phyloP scores from a whole-genome alignment of 2,329 filamentous ascomycete genomes.

The Fusarium cyanostomum region DNA sequence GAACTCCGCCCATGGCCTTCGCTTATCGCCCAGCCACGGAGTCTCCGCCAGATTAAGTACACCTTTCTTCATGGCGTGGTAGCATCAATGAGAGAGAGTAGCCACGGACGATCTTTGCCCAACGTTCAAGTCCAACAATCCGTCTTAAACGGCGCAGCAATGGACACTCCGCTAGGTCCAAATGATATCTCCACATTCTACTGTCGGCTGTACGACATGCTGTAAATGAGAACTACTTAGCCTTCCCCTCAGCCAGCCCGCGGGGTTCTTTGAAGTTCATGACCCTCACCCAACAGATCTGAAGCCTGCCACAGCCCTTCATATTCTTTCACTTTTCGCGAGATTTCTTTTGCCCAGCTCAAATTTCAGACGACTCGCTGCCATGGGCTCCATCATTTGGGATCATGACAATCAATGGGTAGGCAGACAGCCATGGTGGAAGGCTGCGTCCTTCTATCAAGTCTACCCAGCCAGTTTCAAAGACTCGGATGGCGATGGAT shows the following conservation, averaged over 20 bases:
- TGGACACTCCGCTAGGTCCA: neutral
- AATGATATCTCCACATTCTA: conserved; percentile 11
- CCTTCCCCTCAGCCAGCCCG: conserved; percentile 4
- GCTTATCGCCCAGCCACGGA: neutral
- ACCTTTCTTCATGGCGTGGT: neutral
- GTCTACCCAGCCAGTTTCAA: conserved; percentile 69
- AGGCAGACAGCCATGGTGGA: conserved; percentile 56
- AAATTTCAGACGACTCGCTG: neutral
- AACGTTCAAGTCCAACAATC: neutral
- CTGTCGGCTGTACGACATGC: neutral
- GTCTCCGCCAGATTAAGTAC: conserved; percentile 4
- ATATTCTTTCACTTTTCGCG: too few relatives aligned
- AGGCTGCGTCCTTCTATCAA: conserved; percentile 58
- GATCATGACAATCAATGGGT: conserved; percentile 45
- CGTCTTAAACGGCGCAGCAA: conserved; percentile 5
- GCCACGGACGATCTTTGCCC: conserved; percentile 13
- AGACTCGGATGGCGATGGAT: conserved; percentile 67
- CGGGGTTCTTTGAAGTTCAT: too few relatives aligned
- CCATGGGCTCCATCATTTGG: conserved; percentile 49
- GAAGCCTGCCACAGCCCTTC: neutral
- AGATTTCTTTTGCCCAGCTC: neutral
- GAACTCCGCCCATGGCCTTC: neutral
- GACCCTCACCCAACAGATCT: neutral
- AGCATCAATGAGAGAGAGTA: neutral
- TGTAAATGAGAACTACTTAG: conserved; percentile 11